Evolutionary conservation across 2,329 filamentous ascomycete genomes (phyloP).

Genomic region (Teratosphaeria nubilosa): DNA sequence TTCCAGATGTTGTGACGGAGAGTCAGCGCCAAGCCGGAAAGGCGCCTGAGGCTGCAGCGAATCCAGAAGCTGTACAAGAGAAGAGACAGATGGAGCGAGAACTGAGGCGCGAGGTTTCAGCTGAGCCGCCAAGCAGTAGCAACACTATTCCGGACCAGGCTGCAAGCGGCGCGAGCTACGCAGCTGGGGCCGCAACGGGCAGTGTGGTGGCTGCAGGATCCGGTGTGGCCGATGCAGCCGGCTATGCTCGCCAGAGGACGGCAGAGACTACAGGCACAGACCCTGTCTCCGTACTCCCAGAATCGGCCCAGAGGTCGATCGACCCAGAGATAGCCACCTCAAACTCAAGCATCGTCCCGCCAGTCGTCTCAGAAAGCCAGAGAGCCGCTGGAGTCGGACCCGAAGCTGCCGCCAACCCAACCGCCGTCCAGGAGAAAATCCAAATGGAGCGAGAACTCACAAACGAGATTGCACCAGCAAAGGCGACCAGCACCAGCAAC

Average conservation of each 20-base stretch:
- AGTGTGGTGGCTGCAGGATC: background rate
- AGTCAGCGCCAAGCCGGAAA: constrained; percentile 26
- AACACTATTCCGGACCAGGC: background rate
- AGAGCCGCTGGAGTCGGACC: constrained; percentile 39
- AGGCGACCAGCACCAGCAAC: constrained; percentile 25
- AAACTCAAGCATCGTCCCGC: constrained; percentile 26
- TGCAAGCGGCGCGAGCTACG: background rate
- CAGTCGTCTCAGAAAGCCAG: constrained; percentile 19
- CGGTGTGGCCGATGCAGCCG: background rate
- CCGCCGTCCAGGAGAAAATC: constrained; percentile 67
- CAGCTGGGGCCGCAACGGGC: background rate
- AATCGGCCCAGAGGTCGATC: constrained; percentile 32
- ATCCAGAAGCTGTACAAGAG: constrained; percentile 58
- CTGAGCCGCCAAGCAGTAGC: background rate
- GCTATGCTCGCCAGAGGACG: constrained; percentile 16
- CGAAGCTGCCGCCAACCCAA: constrained; percentile 60
- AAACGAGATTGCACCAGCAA: constrained; percentile 40
- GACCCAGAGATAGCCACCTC: background rate
- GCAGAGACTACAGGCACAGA: constrained; percentile 36
- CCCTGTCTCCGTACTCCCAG: constrained; percentile 33
- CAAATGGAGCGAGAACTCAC: constrained; percentile 64
- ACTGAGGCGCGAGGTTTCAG: constrained; percentile 51
- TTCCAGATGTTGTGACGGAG: constrained; percentile 17
- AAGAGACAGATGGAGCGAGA: constrained; percentile 68
- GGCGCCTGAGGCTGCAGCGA: constrained; percentile 61